Percentiles rank a stretch among this genome's conserved stretches.
Evolutionary conservation across 768 basidiomycete species (phyloP).

Genomic region (Phylloporus sp.): DNA sequence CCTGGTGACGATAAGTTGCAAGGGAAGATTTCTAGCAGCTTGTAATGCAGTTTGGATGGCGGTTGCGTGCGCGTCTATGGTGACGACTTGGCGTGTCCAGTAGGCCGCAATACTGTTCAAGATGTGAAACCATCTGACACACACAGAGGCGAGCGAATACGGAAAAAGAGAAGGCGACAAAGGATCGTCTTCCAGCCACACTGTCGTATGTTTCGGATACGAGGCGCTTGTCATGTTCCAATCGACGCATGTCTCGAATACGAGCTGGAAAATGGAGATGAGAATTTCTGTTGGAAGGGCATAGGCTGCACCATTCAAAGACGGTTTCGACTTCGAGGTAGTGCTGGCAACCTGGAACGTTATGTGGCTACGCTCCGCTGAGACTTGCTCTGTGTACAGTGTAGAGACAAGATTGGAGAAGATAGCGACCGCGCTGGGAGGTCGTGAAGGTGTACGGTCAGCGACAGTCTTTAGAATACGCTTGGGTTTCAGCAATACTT

Average conservation of each 20-base stretch:
- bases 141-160: slow-evolving; percentile 13
- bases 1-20: slow-evolving; percentile 4
- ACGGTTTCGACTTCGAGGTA: neutral
- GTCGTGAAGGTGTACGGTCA: neutral
- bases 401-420: neutral
- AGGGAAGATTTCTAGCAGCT: neutral
- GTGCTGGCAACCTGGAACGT: too few relatives aligned
- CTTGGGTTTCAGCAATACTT: neutral
- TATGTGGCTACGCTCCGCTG: neutral
- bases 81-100: slow-evolving; percentile 19
- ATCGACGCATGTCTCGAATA: slow-evolving; percentile 3
- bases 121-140: slow-evolving; percentile 13
- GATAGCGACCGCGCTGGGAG: neutral
- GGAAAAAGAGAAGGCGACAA: slow-evolving; percentile 6
- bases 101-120: slow-evolving; percentile 8
- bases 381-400: neutral
- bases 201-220: neutral
- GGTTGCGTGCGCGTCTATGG: slow-evolving; percentile 7
- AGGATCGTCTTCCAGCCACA: slow-evolving; percentile 11
- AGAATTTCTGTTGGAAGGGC: slow-evolving; percentile 6
- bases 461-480: neutral
- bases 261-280: slow-evolving; percentile 2
- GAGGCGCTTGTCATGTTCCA: neutral
- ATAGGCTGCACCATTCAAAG: neutral
- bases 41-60: neutral